phyloP scores from a whole-genome alignment of 331 rosid species.

The Malus hybrid region DNA sequence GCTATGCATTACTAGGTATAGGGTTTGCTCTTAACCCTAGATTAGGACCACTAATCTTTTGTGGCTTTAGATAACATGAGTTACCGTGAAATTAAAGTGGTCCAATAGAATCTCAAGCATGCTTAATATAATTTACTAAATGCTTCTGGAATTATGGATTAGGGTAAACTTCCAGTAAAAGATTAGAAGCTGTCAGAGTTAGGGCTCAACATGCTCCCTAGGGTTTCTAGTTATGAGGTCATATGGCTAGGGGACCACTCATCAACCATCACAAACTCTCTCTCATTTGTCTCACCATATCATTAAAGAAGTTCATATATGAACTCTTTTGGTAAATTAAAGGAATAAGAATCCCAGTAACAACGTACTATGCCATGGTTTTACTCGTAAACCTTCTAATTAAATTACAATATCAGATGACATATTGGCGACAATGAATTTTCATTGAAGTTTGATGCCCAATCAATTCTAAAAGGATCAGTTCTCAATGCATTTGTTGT shows the following conservation, averaged over 20 bases:
- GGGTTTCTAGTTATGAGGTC: not conserved
- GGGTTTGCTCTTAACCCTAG: slow-evolving; percentile 45
- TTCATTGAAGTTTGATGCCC: not conserved
- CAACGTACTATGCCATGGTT: not conserved
- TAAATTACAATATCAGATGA: not conserved
- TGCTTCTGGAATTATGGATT: slow-evolving; percentile 5
- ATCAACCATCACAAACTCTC: slow-evolving; percentile 33
- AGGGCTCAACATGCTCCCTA: slow-evolving; percentile 4
- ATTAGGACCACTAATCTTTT: slow-evolving; percentile 41
- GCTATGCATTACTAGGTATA: slow-evolving; percentile 30
- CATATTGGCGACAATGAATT: slow-evolving; percentile 10
- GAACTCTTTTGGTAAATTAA: not conserved
- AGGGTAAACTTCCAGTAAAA: slow-evolving; percentile 28
- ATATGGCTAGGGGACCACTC: slow-evolving; percentile 34
- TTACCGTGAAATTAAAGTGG: slow-evolving; percentile 38
- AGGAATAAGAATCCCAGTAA: not conserved
- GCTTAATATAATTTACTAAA: slow-evolving; percentile 30
- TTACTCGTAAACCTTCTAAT: not conserved
- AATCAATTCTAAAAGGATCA: not conserved
- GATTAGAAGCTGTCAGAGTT: slow-evolving; percentile 34
- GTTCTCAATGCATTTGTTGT: not conserved
- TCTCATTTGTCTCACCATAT: not conserved
- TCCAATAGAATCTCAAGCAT: slow-evolving; percentile 55
- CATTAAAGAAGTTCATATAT: not conserved
- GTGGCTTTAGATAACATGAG: slow-evolving; percentile 20